phyloP scores from a whole-genome alignment of 2,329 filamentous ascomycete species.

The Aspergillus carbonarius region DNA sequence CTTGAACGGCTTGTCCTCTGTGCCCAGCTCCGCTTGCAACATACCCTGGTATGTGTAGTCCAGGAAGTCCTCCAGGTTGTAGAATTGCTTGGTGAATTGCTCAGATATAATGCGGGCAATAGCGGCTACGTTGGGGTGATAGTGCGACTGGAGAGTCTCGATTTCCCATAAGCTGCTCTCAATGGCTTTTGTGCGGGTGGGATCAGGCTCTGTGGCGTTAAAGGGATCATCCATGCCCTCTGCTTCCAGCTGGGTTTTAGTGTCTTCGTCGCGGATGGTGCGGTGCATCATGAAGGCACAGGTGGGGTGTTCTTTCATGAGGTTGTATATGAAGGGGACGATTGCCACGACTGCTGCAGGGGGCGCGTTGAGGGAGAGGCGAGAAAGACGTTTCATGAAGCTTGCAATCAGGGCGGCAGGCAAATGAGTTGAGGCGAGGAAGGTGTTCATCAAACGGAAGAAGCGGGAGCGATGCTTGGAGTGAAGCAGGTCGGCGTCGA shows the following conservation, averaged over 20 bases:
- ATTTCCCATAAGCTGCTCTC: constrained; percentile 96
- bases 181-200: constrained; percentile 80
- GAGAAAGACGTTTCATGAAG: constrained; percentile 90
- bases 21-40: constrained; percentile 72
- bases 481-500: constrained; percentile 83
- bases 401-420: constrained; percentile 88
- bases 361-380: constrained; percentile 81
- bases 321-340: constrained; percentile 92
- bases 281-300: constrained; percentile 97
- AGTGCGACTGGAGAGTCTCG: constrained; percentile 85
- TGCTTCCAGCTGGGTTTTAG: constrained; percentile 60
- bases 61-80: constrained; percentile 95
- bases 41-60: constrained; percentile 83
- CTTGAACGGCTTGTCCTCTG: constrained; percentile 69
- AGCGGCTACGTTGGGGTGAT: constrained; percentile 94
- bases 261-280: constrained; percentile 58
- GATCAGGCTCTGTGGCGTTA: constrained; percentile 70
- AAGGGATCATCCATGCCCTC: constrained; percentile 74
- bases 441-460: constrained; percentile 87
- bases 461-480: constrained; percentile 93
- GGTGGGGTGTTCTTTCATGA: constrained; percentile 82
- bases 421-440: constrained; percentile 86
- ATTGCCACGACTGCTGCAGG: constrained; percentile 86
- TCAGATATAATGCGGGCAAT: constrained; percentile 91
- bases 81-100: constrained; percentile 94